Conservation (phyloP, 2,329 filamentous ascomycete species). For the Aspergillus quadrilineatus region DNA sequence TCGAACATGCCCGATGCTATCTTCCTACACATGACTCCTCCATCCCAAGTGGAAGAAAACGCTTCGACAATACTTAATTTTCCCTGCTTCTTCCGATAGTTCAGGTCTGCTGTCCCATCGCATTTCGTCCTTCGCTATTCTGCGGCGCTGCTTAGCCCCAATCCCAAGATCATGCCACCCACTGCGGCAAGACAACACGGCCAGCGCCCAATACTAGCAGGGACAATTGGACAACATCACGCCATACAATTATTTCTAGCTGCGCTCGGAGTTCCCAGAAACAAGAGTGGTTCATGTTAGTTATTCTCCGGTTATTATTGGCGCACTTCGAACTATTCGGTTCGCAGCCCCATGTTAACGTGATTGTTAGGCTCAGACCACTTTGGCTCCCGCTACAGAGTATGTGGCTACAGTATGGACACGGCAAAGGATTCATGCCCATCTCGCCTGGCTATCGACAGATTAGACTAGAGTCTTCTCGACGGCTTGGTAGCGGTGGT, state of each 20-base stretch:
- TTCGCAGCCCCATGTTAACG: not conserved
- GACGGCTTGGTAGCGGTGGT: not conserved
- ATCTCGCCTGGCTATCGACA: not conserved
- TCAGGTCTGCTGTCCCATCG: not conserved
- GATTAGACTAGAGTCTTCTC: not conserved
- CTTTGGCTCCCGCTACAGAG: not conserved
- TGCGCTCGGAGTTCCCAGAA: not conserved
- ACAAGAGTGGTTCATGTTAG: not conserved
- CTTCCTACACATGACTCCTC: not conserved
- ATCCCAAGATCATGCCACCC: constrained; percentile 1
- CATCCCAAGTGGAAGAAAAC: not conserved
- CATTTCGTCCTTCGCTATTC: not conserved
- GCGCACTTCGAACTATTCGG: not conserved
- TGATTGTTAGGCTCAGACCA: constrained; percentile 4
- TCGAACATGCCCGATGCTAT: not conserved
- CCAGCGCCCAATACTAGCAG: not conserved
- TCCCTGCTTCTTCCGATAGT: not conserved
- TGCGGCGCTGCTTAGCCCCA: not conserved
- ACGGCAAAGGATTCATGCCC: not conserved
- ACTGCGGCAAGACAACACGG: not conserved
- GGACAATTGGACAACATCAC: not conserved
- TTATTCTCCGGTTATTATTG: constrained; percentile 1
- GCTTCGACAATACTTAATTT: too few relatives aligned
- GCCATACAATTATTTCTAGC: not conserved
- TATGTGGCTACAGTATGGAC: not conserved